Base-by-base conservation (phyloP, 805 yeast species). In the Wickerhamomyces silvicola region DNA sequence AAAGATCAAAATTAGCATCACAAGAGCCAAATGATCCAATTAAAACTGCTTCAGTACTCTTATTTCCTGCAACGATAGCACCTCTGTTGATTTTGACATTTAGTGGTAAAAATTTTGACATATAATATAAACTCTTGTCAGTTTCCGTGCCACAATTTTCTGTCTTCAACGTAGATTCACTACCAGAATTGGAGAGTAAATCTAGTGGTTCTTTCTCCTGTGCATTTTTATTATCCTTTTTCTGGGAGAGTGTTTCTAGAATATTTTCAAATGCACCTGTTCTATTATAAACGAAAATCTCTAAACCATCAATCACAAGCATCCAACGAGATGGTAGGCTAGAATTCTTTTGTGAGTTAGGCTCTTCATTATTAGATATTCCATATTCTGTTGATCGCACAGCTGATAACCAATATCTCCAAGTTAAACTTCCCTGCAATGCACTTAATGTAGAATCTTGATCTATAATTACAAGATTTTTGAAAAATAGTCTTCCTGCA, bases 371-470 rank as follows among this genome's bases (percentile, higher is more conserved):
- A 17, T 28, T 25, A 7, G 33, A 8, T 24, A 48, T 20, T 33
- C 46, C 23, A 50, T 50, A 10, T 9, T 28, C 38, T 14, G 52
- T 41, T 37, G 40, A 38, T 42, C 71, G 58, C 12, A 67, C 54
- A 5, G 57, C 52, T 4, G 63, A 59, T 31, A 85, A 61, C 97
- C 97, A 92, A 54, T 86, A 90, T 38, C 94, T 59, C 97, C 97
- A 92, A 0, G 94, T 83, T 18, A 90, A 50, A 45, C 75, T 73
- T 2, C 90, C 81, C 38, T 79, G 78, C 18, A 83, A 68, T 1
- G 83, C 66, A 8, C 85, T 72, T 1, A 85, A 50, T 2, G 94
- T 76, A 39, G 76, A 75, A 57, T 88, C 81, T 30, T 75, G 66
- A n/a, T 86, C 81, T 6, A 83, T 72, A 10, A 84, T 64, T 4